phyloP scores from a whole-genome alignment of 345 rosid genomes.

The Balakata baccata region DNA sequence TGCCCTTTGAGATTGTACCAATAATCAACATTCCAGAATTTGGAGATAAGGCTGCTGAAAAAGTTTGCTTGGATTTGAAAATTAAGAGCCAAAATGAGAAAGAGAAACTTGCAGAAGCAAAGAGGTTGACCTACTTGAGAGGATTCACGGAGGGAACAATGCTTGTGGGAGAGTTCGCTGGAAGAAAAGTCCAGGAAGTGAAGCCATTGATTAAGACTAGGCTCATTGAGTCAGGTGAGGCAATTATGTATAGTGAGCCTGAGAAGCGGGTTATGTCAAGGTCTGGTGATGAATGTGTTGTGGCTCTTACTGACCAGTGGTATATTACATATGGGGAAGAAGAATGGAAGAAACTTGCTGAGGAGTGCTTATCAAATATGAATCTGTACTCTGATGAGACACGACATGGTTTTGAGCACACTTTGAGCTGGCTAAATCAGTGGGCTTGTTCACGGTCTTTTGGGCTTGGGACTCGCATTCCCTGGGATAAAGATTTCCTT shows the following conservation, averaged over 20 bases:
- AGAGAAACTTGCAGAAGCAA: slow-evolving; percentile 87
- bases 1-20: slow-evolving; percentile 63
- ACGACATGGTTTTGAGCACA: slow-evolving; percentile 82
- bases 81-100: slow-evolving; percentile 92
- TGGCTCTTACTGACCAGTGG: slow-evolving; percentile 98
- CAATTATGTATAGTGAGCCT: slow-evolving; percentile 81
- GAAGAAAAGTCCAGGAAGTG: slow-evolving; percentile 74
- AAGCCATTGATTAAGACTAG: slow-evolving; percentile 66
- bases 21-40: slow-evolving; percentile 76
- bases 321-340: slow-evolving; percentile 81
- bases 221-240: slow-evolving; percentile 73
- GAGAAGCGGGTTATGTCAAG: slow-evolving; percentile 91
- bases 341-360: slow-evolving; percentile 73
- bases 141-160: slow-evolving; percentile 83
- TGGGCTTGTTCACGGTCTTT: slow-evolving; percentile 99
- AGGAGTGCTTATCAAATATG: slow-evolving; percentile 77
- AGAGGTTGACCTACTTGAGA: slow-evolving; percentile 78
- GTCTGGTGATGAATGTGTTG: slow-evolving; percentile 98
- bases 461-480: slow-evolving; percentile 96
- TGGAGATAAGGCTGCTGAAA: slow-evolving; percentile 89
- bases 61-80: slow-evolving; percentile 71
- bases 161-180: slow-evolving; percentile 71
- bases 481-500: slow-evolving; percentile 88
- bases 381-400: slow-evolving; percentile 82
- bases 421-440: slow-evolving; percentile 90